phyloP scores from a whole-genome alignment of 1,284 basidiomycete genomes.

The Macrocybe sp. region DNA sequence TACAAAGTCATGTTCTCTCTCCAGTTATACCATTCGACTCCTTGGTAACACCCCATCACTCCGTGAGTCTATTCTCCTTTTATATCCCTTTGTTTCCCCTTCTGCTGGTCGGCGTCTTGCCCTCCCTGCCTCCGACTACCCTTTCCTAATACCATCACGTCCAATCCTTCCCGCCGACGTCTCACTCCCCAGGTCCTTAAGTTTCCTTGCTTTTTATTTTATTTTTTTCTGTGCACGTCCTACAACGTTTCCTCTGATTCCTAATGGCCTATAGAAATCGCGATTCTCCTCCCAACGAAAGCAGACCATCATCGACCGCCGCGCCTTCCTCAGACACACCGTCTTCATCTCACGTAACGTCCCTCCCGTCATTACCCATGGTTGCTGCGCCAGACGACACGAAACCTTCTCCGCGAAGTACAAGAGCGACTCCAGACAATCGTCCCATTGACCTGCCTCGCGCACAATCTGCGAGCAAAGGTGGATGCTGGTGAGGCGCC shows the following conservation, averaged over 20 bases:
- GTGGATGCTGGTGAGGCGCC: constrained; percentile 65
- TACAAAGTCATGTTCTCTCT: constrained; percentile 22
- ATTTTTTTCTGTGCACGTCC: constrained; percentile 6
- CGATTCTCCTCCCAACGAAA: constrained; percentile 35
- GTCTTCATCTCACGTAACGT: constrained; percentile 31
- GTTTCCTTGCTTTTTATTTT: constrained; percentile 17
- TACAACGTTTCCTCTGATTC: constrained; percentile 9
- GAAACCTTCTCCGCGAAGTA: constrained; percentile 34
- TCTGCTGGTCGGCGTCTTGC: constrained; percentile 26
- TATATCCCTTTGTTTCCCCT: constrained; percentile 25
- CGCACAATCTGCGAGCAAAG: constrained; percentile 52
- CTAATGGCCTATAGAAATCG: constrained; percentile 37
- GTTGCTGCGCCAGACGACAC: constrained; percentile 33
- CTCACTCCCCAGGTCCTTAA: constrained; percentile 26
- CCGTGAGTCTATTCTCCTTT: constrained; percentile 23
- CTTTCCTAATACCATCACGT: constrained; percentile 31
- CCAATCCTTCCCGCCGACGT: constrained; percentile 29
- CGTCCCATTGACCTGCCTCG: constrained; percentile 48
- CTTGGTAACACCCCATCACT: constrained; percentile 41
- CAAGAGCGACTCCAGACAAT: constrained; percentile 44
- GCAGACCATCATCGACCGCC: constrained; percentile 38
- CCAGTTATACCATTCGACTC: constrained; percentile 24
- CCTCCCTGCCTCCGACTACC: constrained; percentile 26
- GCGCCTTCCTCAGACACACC: constrained; percentile 35
- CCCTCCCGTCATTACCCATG: constrained; percentile 30